These are phyloP conservation scores for Amanita fuliginea DNA, from an alignment of 768 basidiomycete species.

Conservation along the genomic window DNA sequence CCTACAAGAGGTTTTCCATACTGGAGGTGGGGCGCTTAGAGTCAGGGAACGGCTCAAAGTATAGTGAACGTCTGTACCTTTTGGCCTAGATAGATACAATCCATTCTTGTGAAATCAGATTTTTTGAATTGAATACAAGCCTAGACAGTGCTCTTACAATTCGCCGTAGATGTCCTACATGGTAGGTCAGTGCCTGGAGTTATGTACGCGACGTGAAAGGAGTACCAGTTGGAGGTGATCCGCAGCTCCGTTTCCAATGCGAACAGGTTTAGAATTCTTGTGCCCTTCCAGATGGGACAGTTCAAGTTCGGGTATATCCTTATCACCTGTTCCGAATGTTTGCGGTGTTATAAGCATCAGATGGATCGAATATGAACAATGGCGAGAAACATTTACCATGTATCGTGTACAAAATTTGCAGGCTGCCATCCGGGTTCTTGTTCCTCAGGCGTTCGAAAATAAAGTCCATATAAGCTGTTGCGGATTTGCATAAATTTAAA, in stretches of 20 bases:
- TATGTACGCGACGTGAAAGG: slow-evolving; percentile 9
- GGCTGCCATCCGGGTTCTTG: slow-evolving; percentile 81
- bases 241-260: slow-evolving; percentile 94
- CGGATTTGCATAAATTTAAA: neutral
- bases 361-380: neutral
- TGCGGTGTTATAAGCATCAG: slow-evolving; percentile 3
- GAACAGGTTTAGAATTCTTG: slow-evolving; percentile 74
- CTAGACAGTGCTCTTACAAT: slow-evolving; percentile 35
- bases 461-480: slow-evolving; percentile 78
- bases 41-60: neutral
- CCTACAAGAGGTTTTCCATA: slow-evolving; percentile 69
- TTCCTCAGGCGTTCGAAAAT: slow-evolving; percentile 75
- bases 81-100: slow-evolving; percentile 93
- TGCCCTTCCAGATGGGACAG: slow-evolving; percentile 82
- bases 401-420: slow-evolving; percentile 98
- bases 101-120: slow-evolving; percentile 45
- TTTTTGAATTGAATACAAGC: neutral
- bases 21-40: slow-evolving; percentile 20
- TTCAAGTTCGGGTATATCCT: slow-evolving; percentile 78
- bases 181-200: neutral
- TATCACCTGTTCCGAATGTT: slow-evolving; percentile 35
- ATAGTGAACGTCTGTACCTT: slow-evolving; percentile 42
- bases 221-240: slow-evolving; percentile 81
- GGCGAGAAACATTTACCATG: slow-evolving; percentile 43
- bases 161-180: slow-evolving; percentile 93